Conservation (phyloP, 768 basidiomycete genomes). For the Mycena haematopus region DNA sequence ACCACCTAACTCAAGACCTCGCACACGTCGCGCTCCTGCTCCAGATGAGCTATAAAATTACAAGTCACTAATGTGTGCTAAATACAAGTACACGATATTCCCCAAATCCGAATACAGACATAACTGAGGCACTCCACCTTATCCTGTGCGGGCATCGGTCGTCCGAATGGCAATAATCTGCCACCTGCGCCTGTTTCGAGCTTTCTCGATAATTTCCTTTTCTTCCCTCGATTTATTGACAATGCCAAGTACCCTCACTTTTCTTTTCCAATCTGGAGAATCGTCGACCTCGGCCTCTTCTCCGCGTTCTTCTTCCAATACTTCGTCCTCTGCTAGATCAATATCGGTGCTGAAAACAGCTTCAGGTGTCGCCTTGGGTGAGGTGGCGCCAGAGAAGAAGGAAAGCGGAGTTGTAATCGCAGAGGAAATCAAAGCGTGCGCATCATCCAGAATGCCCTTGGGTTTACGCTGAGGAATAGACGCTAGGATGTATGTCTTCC, state of each 20-base stretch:
- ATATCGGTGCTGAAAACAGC: conserved; percentile 71
- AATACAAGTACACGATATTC: conserved; percentile 12
- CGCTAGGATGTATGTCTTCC: conserved; percentile 65
- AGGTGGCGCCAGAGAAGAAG: conserved; percentile 49
- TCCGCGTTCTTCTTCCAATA: conserved; percentile 77
- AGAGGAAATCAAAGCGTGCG: conserved; percentile 67
- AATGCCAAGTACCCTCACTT: conserved; percentile 61
- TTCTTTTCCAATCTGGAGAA: conserved; percentile 60
- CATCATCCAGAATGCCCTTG: conserved; percentile 72
- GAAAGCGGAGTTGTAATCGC: conserved; percentile 67
- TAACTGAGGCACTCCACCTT: not conserved
- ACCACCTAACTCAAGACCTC: conserved; percentile 37
- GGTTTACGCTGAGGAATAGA: conserved; percentile 74
- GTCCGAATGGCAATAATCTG: conserved; percentile 51
- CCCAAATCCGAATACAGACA: not conserved
- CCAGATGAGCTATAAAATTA: conserved; percentile 38
- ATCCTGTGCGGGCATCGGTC: conserved; percentile 29
- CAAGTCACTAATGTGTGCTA: not conserved
- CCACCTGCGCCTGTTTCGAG: conserved; percentile 53
- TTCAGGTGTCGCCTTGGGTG: conserved; percentile 61
- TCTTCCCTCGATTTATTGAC: conserved; percentile 45
- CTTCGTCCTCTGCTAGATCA: conserved; percentile 78
- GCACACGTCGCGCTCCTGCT: conserved; percentile 30
- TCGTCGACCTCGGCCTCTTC: conserved; percentile 85
- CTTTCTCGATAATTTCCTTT: conserved; percentile 36